Evolutionary conservation across 176 grass and related monocot species (phyloP), one percentile per base, ranked within the genome.

Genomic region (Carex cristatella): DNA sequence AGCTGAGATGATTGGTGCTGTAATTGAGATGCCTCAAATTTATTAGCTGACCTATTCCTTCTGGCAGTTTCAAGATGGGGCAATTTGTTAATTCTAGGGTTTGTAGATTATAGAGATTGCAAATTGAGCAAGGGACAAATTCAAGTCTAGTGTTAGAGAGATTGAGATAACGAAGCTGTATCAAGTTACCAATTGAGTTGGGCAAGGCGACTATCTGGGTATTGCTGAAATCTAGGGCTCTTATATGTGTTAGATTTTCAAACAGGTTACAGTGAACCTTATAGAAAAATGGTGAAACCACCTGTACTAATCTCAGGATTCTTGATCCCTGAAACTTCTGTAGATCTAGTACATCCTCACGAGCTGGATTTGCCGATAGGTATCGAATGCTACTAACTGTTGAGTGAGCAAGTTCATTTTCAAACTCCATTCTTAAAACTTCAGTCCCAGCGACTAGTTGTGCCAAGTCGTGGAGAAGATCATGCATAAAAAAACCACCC

Each of bases 81-180:
- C 44, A 72, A 30, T 37, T 46, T 86, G 38, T 56, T 67, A 87
- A 40, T 76, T 90, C 83, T 5, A 90, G 67, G 28, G 67, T 83
- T 72, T 90, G 84, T 13, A 92, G 66, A 79, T 88, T 86, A 81
- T 86, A 77, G 32, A 92, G 86, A 27, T 16, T 33, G 3, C 79
- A 88, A 19, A 90, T 75, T 14, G 88, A 90, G 77, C 77, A 83
- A 9, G 91, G 91, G 23, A 92, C 68, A 35, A 70, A 78, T 23
- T 42, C 0, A 10, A 92, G 81, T 0, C 4, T 0, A 51, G 76
- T 81, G n/a, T 68, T 53, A 8, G 81, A 55, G 38, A 92, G 46
- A 51, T 86, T 55, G 40, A 92, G 88, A 35, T 92, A 90, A 19
- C 85, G 80, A 8, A 92, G 59, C 1, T 84, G 65, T 64, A 84